Evolutionary conservation across 2,329 filamentous ascomycete species (phyloP), one percentile per base, ranked within the genome.

Genomic region (Beauveria rudraprayagi): DNA sequence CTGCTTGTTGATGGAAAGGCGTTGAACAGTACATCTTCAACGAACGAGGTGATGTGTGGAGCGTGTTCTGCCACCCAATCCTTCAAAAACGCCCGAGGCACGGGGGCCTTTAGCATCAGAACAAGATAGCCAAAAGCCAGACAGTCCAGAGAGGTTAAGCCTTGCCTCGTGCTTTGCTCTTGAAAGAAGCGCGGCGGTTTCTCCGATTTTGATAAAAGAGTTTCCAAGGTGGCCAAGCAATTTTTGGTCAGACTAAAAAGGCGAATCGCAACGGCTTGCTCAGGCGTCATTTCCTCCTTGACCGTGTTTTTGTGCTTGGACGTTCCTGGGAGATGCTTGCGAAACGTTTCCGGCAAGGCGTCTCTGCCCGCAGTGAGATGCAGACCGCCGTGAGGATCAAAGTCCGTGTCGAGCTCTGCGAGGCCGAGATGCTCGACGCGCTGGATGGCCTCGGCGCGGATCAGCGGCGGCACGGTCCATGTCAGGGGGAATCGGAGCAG

Each of bases 401-500:
- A 75, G 68, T 88, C 84, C 40, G 85, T 79, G 67, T 90, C 88
- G 44, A 92, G 76, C 41, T 84, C 82, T 10, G 85, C 86, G 59
- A 93, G 78, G 16, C 87, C 87, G 3, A 91, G 78, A 67, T 89
- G 83, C 61, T 84, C 83, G 10, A 90, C 92, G 65, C 88, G 82
- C 64, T 79, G 75, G 68, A 89, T 83, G 34, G 92, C 92, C 43
- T 84, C 80, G 11, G 85, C 79, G 55, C 92, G 89, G 59, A 91
- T 79, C 61, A 84, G 79, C 0, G 89, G 86, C 2, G 92, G 92
- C 5, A 95, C 80, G 47, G 89, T 89, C 84, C 94, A 99, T 67
- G 92, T 92, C 64, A 92, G 81, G 19, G 94, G 92, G 80, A 94
- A 96, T 46, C 89, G 84, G 44, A 97, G 83, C 61, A 97, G 83